Conservation (phyloP, 805 yeast genomes). For the Candida railenensis region DNA sequence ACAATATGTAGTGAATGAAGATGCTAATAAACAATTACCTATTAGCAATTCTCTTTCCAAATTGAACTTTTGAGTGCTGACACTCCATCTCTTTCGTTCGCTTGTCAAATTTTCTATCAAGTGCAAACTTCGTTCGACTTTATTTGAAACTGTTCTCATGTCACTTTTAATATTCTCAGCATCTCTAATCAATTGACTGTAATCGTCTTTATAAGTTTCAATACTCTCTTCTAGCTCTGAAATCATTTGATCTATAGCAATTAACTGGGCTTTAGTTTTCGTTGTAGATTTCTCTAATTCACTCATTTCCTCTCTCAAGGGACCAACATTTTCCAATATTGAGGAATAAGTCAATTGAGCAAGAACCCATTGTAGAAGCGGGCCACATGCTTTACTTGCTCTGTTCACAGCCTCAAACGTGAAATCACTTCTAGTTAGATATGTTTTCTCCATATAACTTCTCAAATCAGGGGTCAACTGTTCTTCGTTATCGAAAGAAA, state of each 20-base stretch:
- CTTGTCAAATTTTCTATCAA: slow-evolving; percentile 61
- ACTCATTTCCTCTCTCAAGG: slow-evolving; percentile 65
- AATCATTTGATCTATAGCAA: slow-evolving; percentile 82
- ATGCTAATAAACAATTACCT: slow-evolving; percentile 65
- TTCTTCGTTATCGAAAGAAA: slow-evolving; percentile 62
- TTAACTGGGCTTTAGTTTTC: slow-evolving; percentile 64
- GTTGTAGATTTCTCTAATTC: slow-evolving; percentile 57
- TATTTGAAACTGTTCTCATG: slow-evolving; percentile 59
- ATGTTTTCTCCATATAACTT: slow-evolving; percentile 54
- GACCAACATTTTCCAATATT: slow-evolving; percentile 70
- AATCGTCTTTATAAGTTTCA: slow-evolving; percentile 61
- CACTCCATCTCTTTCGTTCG: slow-evolving; percentile 78
- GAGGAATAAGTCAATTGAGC: slow-evolving; percentile 83
- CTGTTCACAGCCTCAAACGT: slow-evolving; percentile 74
- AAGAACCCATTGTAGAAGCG: slow-evolving; percentile 80
- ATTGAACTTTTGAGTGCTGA: slow-evolving; percentile 51
- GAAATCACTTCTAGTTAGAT: slow-evolving; percentile 61
- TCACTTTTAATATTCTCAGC: slow-evolving; percentile 73
- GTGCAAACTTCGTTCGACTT: slow-evolving; percentile 59
- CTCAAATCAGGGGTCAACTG: slow-evolving; percentile 58
- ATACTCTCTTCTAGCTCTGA: slow-evolving; percentile 68
- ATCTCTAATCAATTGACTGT: slow-evolving; percentile 75
- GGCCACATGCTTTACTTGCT: slow-evolving; percentile 96
- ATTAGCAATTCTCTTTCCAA: slow-evolving; percentile 44
- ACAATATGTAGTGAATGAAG: slow-evolving; percentile 60